Evolutionary conservation across 2,329 filamentous ascomycete species (phyloP).

Genomic region (Leptosphaerulina australis): DNA sequence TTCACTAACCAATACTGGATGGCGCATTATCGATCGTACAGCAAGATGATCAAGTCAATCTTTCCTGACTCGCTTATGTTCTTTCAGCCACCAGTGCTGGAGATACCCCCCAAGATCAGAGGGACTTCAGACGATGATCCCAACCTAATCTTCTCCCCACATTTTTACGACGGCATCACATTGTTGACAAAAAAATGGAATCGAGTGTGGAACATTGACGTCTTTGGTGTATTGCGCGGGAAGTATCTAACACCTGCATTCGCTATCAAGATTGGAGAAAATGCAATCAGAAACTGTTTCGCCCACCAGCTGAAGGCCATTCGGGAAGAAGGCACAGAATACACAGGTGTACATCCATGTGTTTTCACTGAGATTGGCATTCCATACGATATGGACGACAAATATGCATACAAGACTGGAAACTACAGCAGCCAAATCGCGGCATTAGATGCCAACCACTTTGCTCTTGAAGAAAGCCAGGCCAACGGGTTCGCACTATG

Average conservation of each 20-base stretch:
- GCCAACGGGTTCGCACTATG: conserved; percentile 89
- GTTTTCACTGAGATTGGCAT: conserved; percentile 96
- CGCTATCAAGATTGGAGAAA: conserved; percentile 90
- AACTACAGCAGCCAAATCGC: conserved; percentile 92
- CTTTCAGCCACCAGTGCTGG: conserved; percentile 88
- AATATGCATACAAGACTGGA: conserved; percentile 92
- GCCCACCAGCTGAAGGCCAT: conserved; percentile 84
- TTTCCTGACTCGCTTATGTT: conserved; percentile 86
- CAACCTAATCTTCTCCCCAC: conserved; percentile 88
- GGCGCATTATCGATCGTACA: conserved; percentile 79
- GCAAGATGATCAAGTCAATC: conserved; percentile 72
- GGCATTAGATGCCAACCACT: conserved; percentile 96
- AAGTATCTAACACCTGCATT: conserved; percentile 88
- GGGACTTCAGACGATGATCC: conserved; percentile 87
- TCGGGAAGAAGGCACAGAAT: conserved; percentile 82
- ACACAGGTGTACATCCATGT: conserved; percentile 86
- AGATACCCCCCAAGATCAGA: conserved; percentile 87
- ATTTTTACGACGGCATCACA: conserved; percentile 97
- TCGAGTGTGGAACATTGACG: conserved; percentile 93
- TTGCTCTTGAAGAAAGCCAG: conserved; percentile 80
- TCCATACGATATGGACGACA: conserved; percentile 98
- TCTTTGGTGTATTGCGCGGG: conserved; percentile 87
- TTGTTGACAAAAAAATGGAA: conserved; percentile 99
- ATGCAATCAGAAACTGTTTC: conserved; percentile 91
- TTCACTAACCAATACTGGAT: conserved; percentile 95